Percentiles rank a stretch among this genome's conserved stretches.
Evolutionary conservation across 2,329 filamentous ascomycete genomes (phyloP).

Genomic region (Cercospora citrullina): DNA sequence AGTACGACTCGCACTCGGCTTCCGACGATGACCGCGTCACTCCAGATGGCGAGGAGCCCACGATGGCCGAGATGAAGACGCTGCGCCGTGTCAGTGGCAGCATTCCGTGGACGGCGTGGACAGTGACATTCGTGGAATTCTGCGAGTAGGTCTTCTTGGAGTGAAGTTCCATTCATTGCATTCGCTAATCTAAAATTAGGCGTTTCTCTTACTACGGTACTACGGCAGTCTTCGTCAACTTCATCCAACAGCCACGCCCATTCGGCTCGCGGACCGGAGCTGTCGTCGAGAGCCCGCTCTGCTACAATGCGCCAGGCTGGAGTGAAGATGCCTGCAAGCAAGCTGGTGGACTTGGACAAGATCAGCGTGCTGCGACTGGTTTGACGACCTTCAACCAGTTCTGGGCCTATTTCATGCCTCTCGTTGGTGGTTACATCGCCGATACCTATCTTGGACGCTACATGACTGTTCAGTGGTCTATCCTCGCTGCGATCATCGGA

Average conservation of each 20-base stretch:
- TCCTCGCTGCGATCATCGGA: constrained; percentile 62
- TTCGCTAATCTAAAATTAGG: constrained; percentile 5
- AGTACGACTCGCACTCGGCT: constrained; percentile 17
- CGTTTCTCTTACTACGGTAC: constrained; percentile 49
- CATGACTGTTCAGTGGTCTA: constrained; percentile 67
- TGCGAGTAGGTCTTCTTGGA: constrained; percentile 38
- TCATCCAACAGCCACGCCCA: constrained; percentile 42
- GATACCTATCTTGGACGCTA: constrained; percentile 70
- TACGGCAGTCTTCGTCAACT: constrained; percentile 52
- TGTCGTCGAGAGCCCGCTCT: constrained; percentile 40
- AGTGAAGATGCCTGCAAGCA: constrained; percentile 34
- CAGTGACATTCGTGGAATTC: constrained; percentile 51
- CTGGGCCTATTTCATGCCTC: constrained; percentile 51
- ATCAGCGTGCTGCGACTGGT: constrained; percentile 47
- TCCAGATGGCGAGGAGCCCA: constrained; percentile 41
- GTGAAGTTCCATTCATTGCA: neutral
- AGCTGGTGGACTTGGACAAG: constrained; percentile 44
- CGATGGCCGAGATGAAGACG: constrained; percentile 46
- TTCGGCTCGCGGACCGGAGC: constrained; percentile 41
- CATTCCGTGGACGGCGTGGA: constrained; percentile 49
- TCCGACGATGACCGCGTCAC: constrained; percentile 15
- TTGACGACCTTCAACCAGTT: constrained; percentile 51
- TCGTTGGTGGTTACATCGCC: constrained; percentile 54
- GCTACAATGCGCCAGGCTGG: constrained; percentile 41
- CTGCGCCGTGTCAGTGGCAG: constrained; percentile 49